phyloP scores from a whole-genome alignment of 2,329 filamentous ascomycete genomes.

The Raffaelea deltoideospora region DNA sequence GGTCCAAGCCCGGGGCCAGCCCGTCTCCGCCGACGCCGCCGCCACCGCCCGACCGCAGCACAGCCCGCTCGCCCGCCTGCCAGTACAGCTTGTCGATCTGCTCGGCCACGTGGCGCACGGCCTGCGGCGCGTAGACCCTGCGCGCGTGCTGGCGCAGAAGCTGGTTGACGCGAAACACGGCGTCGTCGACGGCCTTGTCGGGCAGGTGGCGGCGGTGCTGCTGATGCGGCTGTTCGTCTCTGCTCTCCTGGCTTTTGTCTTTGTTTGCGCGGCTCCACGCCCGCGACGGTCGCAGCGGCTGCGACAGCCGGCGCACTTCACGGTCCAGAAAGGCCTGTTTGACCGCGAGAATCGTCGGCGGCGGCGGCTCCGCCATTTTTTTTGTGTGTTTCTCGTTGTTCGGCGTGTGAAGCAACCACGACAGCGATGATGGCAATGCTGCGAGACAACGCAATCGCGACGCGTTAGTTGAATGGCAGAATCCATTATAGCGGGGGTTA shows the following conservation, averaged over 20 bases:
- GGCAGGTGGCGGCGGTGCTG: slow-evolving; percentile 22
- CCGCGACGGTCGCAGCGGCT: slow-evolving; percentile 39
- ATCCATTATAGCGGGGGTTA: too few relatives aligned
- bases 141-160: slow-evolving; percentile 48
- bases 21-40: slow-evolving; percentile 22
- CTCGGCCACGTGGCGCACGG: slow-evolving; percentile 56
- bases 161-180: slow-evolving; percentile 43
- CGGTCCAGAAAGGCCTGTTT: slow-evolving; percentile 49
- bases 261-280: slow-evolving; percentile 35
- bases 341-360: slow-evolving; percentile 42
- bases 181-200: slow-evolving; percentile 38
- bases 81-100: slow-evolving; percentile 55
- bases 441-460: too few relatives aligned
- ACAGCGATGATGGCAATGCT: too few relatives aligned
- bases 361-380: too few relatives aligned
- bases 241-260: too few relatives aligned
- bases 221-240: not conserved
- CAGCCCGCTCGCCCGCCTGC: slow-evolving; percentile 23
- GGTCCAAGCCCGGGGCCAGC: slow-evolving; percentile 17
- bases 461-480: too few relatives aligned
- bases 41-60: too few relatives aligned
- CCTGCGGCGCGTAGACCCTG: slow-evolving; percentile 51
- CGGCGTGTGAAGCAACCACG: too few relatives aligned
- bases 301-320: slow-evolving; percentile 48
- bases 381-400: too few relatives aligned